phyloP scores from a whole-genome alignment of 768 basidiomycete species.

The Coprinopsis cinerea region DNA sequence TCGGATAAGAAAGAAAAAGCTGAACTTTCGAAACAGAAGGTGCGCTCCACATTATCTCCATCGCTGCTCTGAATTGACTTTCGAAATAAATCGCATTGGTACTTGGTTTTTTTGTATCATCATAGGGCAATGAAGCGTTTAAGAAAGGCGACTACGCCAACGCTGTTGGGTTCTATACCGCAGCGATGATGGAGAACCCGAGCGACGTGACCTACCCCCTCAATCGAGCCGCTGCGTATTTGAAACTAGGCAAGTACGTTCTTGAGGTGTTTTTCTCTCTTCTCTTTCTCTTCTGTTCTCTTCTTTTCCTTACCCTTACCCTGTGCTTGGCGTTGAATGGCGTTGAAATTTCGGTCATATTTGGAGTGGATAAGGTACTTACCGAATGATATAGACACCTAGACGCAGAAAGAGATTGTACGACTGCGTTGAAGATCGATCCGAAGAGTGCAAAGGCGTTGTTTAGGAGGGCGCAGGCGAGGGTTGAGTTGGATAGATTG shows the following conservation, averaged over 20 bases:
- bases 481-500: constrained; percentile 46
- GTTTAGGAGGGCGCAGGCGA: constrained; percentile 74
- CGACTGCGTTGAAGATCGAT: constrained; percentile 50
- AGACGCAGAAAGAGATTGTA: constrained; percentile 81
- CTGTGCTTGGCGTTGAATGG: no score
- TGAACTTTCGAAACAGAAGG: neutral
- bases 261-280: no score
- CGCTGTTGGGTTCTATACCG: constrained; percentile 83
- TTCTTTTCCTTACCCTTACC: no score
- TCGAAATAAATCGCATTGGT: no score
- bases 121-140: constrained; percentile 91
- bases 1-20: neutral
- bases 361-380: no score
- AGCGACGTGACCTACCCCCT: constrained; percentile 73
- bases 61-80: no score
- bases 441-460: constrained; percentile 69
- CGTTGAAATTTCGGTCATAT: no score
- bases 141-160: constrained; percentile 70
- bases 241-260: constrained; percentile 93
- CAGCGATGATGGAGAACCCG: constrained; percentile 67
- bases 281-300: no score
- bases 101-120: no score
- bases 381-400: constrained; percentile 58
- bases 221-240: constrained; percentile 87
- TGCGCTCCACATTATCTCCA: no score